A percentile compares a stretch with the other conserved stretches of the same genome.
Conservation (phyloP, 306 rosid genomes). For the Potentilla sterilis region DNA sequence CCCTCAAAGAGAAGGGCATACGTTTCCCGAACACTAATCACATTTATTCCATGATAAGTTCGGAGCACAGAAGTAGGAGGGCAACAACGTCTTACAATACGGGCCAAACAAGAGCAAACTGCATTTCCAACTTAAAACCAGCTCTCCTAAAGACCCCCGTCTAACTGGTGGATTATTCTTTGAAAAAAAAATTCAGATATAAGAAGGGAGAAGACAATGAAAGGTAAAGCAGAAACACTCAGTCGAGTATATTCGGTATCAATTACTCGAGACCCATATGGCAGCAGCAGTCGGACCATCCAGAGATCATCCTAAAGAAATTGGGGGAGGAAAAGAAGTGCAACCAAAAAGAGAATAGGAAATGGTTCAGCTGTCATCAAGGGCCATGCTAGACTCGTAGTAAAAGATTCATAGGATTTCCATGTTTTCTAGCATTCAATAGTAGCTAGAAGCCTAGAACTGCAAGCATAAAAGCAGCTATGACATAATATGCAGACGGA, state of each 20-base stretch:
- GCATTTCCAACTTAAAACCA: neutral
- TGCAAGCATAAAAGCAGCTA: neutral
- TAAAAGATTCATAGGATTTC: neutral
- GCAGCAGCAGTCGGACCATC: constrained; percentile 8
- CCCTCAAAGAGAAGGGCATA: too few relatives aligned
- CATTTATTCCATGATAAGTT: neutral
- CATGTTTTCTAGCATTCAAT: constrained; percentile 1
- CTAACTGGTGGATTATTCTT: neutral
- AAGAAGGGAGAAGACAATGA: neutral
- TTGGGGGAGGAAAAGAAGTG: neutral
- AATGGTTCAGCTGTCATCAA: neutral
- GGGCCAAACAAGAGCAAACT: neutral
- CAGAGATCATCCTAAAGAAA: constrained; percentile 16
- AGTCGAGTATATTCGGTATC: neutral
- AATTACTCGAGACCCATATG: neutral
- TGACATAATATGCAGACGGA: neutral
- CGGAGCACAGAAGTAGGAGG: neutral
- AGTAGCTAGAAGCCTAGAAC: neutral
- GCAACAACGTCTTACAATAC: neutral
- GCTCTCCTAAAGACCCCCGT: neutral
- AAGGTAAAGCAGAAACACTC: neutral
- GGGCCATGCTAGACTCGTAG: neutral
- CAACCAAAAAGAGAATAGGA: neutral
- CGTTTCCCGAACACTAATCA: neutral
- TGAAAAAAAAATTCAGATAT: neutral